These are phyloP conservation scores for Clarireedia homoeocarpa DNA, from an alignment of 2,329 filamentous ascomycete species.

Conservation along the genomic window DNA sequence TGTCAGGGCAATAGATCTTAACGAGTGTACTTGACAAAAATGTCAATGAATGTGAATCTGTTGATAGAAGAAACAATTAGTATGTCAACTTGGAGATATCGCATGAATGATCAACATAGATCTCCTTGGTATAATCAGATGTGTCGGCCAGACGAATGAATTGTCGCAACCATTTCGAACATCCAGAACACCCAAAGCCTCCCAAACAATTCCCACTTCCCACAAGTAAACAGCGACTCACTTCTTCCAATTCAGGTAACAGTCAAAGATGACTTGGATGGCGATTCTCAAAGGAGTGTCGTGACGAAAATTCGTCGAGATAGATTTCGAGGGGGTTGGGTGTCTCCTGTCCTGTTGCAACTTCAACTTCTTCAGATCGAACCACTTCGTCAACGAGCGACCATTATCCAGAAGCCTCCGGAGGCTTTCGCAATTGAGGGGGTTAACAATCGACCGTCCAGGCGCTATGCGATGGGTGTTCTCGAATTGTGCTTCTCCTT, in stretches of 20 bases:
- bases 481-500: not conserved
- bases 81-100: constrained; percentile 8
- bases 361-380: constrained; percentile 16
- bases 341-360: constrained; percentile 15
- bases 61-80: constrained; percentile 18
- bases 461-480: not conserved
- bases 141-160: constrained; percentile 12
- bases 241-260: constrained; percentile 12
- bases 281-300: constrained; percentile 29
- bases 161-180: not conserved
- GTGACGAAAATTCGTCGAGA: constrained; percentile 30
- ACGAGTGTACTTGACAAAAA: constrained; percentile 54
- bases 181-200: not conserved
- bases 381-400: constrained; percentile 24
- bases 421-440: constrained; percentile 20
- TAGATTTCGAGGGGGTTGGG: constrained; percentile 7
- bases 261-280: constrained; percentile 13
- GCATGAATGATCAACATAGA: constrained; percentile 24
- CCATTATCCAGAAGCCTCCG: constrained; percentile 28
- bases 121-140: not conserved
- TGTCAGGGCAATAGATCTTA: constrained; percentile 41
- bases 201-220: not conserved
- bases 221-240: constrained; percentile 21
- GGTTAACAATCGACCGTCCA: constrained; percentile 10
- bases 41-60: constrained; percentile 42